Evolutionary conservation across 2,329 filamentous ascomycete genomes (phyloP), one percentile per base, ranked within the genome.

Genomic region (Ceratocystis cacaofunesta): DNA sequence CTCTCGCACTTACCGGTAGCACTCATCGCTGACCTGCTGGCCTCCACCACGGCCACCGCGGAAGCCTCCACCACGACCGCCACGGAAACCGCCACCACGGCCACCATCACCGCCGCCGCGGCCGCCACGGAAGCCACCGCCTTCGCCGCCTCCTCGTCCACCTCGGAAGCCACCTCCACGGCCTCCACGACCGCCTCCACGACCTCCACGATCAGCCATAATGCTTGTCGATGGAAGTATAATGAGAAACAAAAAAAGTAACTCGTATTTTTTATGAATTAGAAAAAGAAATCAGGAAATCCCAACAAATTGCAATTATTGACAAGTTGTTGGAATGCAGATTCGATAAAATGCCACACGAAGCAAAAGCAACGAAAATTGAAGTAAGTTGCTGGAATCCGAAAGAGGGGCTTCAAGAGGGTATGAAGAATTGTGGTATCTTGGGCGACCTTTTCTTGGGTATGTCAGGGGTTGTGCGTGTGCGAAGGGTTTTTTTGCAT

Each of bases 121-220:
- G 25, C 69, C 64, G 41, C 66, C 44, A n/a, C 68, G 61, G 55
- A 64, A 64, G 36, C 50, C 65, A 44, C 69, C 71, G 19, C 70
- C 65, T 48, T 70, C 69, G 57, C 70, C 70, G 46, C 69, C 71
- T 41, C 72, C 69, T 30, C 68, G 65, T 32, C 62, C 43, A 63
- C 36, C 62, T 48, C 46, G 43, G 57, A 67, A 62, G 30, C 69
- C 69, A 8, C 70, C 63, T n/a, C 68, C 61, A 19, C 68, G 48
- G 43, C 66, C 44, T 5, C 68, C 58, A 19, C 68, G 62, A 41
- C 66, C 46, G 41, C 68, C 67, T 60, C 46, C 30, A 52, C 63
- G 57, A 48, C 44, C 15, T n/a, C 62, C 62, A 65, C 64, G 66
- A 41, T 65, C 63, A 65, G 63, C 62, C 66, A 65, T 65, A 22